Percentiles rank a stretch among this genome's conserved stretches.
Evolutionary conservation across 306 rosid genomes (phyloP).

Genomic region (Morella rubra): DNA sequence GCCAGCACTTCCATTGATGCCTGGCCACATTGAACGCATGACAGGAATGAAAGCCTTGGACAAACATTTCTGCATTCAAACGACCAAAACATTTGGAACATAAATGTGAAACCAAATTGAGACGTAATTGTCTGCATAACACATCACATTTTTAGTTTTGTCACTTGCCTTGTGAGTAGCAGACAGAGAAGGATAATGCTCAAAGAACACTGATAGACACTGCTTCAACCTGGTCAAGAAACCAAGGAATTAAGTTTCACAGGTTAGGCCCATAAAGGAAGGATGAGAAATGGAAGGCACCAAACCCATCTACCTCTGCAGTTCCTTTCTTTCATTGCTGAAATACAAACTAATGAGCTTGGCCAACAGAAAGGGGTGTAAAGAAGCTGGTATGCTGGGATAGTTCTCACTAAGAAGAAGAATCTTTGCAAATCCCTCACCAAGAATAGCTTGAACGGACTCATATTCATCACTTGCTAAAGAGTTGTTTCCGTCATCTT

Average conservation of each 20-base stretch:
- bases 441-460: constrained; percentile 65
- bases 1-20: constrained; percentile 64
- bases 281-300: background rate
- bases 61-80: constrained; percentile 62
- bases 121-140: constrained; percentile 1
- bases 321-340: constrained; percentile 50
- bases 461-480: constrained; percentile 61
- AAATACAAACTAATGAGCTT: constrained; percentile 74
- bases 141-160: constrained; percentile 16
- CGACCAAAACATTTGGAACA: constrained; percentile 22
- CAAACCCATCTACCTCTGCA: constrained; percentile 52
- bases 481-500: constrained; percentile 52
- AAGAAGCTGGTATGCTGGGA: constrained; percentile 62
- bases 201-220: constrained; percentile 88
- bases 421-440: constrained; percentile 95
- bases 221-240: constrained; percentile 71
- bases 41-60: constrained; percentile 76
- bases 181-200: constrained; percentile 83
- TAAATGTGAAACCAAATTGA: background rate
- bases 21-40: constrained; percentile 96
- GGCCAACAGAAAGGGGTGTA: constrained; percentile 67
- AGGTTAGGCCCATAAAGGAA: constrained; percentile 7
- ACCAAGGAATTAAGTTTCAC: constrained; percentile 12
- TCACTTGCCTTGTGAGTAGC: constrained; percentile 71
- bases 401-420: constrained; percentile 81